phyloP scores from a whole-genome alignment of 1,284 basidiomycete species.

The Phellopilus nigrolimitatus region DNA sequence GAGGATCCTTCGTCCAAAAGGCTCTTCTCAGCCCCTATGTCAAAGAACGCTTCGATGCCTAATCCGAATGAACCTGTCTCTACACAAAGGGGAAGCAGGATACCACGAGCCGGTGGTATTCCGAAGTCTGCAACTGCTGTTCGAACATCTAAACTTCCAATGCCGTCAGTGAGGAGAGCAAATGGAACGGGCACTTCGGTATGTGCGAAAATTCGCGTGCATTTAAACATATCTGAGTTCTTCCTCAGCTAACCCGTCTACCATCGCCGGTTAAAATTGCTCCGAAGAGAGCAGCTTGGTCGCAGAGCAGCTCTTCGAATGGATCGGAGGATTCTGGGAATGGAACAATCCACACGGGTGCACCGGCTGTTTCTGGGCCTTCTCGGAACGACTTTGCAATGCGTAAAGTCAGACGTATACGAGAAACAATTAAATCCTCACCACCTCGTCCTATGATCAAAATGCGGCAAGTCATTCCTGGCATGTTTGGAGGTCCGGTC shows the following conservation, averaged over 20 bases:
- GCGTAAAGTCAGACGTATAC: slow-evolving; percentile 39
- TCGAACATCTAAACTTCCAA: slow-evolving; percentile 51
- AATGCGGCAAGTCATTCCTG: slow-evolving; percentile 35
- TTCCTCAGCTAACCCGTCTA: slow-evolving; percentile 1
- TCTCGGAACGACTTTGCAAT: slow-evolving; percentile 16
- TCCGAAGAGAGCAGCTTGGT: background rate
- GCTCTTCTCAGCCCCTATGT: background rate
- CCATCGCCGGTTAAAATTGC: slow-evolving; percentile 1
- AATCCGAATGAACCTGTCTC: background rate
- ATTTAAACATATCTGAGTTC: background rate
- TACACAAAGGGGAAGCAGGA: slow-evolving; percentile 42
- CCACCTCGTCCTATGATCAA: slow-evolving; percentile 26
- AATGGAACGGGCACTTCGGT: slow-evolving; percentile 16
- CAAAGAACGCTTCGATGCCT: background rate
- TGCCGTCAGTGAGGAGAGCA: slow-evolving; percentile 12
- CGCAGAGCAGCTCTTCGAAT: slow-evolving; percentile 11
- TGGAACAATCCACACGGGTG: slow-evolving; percentile 19
- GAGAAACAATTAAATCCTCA: slow-evolving; percentile 28
- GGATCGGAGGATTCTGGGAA: slow-evolving; percentile 18
- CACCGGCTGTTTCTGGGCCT: background rate
- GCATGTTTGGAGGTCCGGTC: slow-evolving; percentile 27
- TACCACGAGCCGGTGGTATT: slow-evolving; percentile 54
- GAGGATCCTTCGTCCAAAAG: background rate
- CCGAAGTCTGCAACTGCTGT: slow-evolving; percentile 31
- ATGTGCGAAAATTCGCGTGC: background rate